Base-by-base conservation (phyloP, 371 early-diverging fungal genomes). In the Syncephalis fuscata region DNA sequence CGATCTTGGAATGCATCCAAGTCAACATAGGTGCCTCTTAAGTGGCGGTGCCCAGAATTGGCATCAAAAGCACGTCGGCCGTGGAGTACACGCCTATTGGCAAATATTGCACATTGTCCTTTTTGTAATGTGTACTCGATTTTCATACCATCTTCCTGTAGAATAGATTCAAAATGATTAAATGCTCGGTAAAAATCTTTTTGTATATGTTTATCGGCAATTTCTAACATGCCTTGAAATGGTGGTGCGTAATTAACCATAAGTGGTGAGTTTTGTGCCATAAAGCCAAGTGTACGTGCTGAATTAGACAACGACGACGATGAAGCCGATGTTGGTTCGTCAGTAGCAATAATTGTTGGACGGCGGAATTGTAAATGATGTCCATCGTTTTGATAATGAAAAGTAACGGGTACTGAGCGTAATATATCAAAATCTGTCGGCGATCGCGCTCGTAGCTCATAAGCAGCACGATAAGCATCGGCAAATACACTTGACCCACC, bases 211-310 rank as follows among this genome's bases (percentile, higher is more conserved):
- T 62, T 54, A 4, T 66, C 57, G 21, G 54, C 48, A 25, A 68
- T 45, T 42, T 79, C 78, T 46, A 85, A 53, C 3, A 85, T 85
- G 0, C 87, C 92, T 56, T 85, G 85, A 67, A 91, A 91, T n/a
- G 85, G 90, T 23, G 92, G 92, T 0, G 88, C 70, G 54, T 88
- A 89, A 52, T 79, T 82, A 16, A 89, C 82, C 17, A 58, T 52
- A 9, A 55, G 48, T 32, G 32, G 32, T 11, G 32, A 4, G 60
- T 32, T 32, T 32, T 32, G 32, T 11, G 32, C 32, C 32, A 32
- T 32, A 11, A 7, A 32, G 32, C 32, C 32, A 7, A 32, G 32
- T 32, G 32, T 11, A 32, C 32, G 4, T 7, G 32, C 11, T 7
- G 32, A 7, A 32, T 32, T 11, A 11, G 4, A 32, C 11, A 7